Conservation (phyloP, 768 basidiomycete species). For the Boletus subcaerulescens region DNA sequence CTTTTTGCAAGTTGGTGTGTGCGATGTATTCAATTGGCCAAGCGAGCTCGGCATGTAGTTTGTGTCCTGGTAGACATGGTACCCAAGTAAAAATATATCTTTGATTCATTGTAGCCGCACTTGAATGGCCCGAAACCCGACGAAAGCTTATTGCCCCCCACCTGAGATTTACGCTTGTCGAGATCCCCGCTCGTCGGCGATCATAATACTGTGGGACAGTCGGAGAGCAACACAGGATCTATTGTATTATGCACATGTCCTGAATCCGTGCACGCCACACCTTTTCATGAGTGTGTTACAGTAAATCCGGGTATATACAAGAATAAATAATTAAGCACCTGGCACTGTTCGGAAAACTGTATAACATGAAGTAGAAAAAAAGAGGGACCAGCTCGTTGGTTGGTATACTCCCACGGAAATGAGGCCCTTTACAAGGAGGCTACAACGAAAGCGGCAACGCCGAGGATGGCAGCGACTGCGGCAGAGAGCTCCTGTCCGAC, state of each 20-base stretch:
- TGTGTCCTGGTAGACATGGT: neutral
- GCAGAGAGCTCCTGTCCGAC: constrained; percentile 26
- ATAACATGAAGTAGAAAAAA: constrained; percentile 10
- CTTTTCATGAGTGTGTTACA: neutral
- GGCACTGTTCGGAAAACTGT: constrained; percentile 5
- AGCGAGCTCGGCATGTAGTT: constrained; percentile 5
- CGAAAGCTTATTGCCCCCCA: constrained; percentile 5
- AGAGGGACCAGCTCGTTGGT: constrained; percentile 18
- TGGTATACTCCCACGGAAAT: constrained; percentile 15
- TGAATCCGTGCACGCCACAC: neutral
- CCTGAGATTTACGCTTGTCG: constrained; percentile 9
- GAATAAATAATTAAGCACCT: constrained; percentile 6
- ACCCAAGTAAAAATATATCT: too few species aligned
- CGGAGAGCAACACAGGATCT: constrained; percentile 1
- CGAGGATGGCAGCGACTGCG: constrained; percentile 31
- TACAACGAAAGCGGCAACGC: constrained; percentile 33
- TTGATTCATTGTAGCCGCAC: too few species aligned
- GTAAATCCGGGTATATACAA: constrained; percentile 22
- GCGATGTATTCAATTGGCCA: constrained; percentile 14
- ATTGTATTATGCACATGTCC: neutral
- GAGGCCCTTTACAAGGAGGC: constrained; percentile 24
- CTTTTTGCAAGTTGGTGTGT: neutral
- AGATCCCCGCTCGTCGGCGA: constrained; percentile 24
- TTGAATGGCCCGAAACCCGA: neutral
- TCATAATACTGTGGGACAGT: neutral